Base-by-base conservation (phyloP, 306 rosid species). In the Echinosophora koreensis region DNA sequence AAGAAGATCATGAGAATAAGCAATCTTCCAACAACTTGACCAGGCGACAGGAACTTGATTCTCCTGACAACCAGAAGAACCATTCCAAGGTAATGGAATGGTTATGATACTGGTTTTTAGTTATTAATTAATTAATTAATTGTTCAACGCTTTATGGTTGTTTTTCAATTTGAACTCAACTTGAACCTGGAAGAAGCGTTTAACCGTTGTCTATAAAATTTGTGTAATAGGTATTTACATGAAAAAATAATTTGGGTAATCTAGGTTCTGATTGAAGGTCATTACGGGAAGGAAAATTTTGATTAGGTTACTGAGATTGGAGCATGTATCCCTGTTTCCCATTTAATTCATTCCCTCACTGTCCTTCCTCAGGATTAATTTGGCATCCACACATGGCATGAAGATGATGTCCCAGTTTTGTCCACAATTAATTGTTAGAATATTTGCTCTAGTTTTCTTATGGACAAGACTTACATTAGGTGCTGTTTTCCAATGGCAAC, bases 1-100 rank as follows among this genome's bases (percentile, higher is more conserved):
- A 81, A 90, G 80, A 82, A 96, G 91, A 91, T 88, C 84, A 80
- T 18, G 90, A 90, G 5, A 47, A 47, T 47, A 88, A 84, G 61
- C 88, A 79, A 27, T 79, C 84, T 63, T 66, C 78, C 41, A 65
- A 70, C 82, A 68, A 57, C 86, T 89, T 81, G 67, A 49, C 73
- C 5, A 71, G 60, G 15, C 68, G 63, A 39, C 55, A 39, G 5
- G 77, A 79, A 39, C 81, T 61, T 65, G 84, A 84, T 68, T 81
- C 87, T 75, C 74, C 86, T 28, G 57, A 13, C 70, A 76, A 50
- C 68, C 85, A 79, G 13, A 82, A 79, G 13, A 82, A 69, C 70
- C 89, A 86, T 30, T 70, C 89, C 8, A 89, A 80, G 94, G 97
- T 92, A 49, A 18, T 56, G 63, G 12, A 8, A 44, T 68, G 76